These are phyloP conservation scores for Diplogelasinospora grovesii DNA, from an alignment of 495 filamentous ascomycete genomes.

Conservation along the genomic window DNA sequence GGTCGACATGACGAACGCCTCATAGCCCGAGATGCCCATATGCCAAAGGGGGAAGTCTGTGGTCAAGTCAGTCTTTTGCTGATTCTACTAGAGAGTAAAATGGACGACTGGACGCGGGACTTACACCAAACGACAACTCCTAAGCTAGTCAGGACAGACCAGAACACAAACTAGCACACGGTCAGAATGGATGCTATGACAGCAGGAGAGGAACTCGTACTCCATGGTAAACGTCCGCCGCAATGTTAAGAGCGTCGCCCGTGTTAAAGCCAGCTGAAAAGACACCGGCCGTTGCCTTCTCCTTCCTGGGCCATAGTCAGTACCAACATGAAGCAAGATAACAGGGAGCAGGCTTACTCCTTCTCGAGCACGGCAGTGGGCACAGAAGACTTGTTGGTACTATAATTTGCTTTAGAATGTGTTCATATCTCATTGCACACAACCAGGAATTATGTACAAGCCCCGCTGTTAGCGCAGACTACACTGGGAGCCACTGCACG, in stretches of 20 bases:
- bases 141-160: conserved; percentile 86
- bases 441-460: no score
- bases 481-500: conserved; percentile 95
- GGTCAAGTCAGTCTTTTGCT: neutral
- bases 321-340: neutral
- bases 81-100: no score
- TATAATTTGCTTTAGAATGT: conserved; percentile 31
- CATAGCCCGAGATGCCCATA: conserved; percentile 98
- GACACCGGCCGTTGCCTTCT: conserved; percentile 62
- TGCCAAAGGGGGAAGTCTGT: conserved; percentile 97
- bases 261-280: conserved; percentile 69
- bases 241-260: conserved; percentile 68
- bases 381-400: conserved; percentile 50
- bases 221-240: conserved; percentile 87
- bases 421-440: conserved; percentile 37
- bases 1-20: conserved; percentile 79
- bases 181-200: no score
- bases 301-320: conserved; percentile 53
- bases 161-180: conserved; percentile 74
- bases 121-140: conserved; percentile 90
- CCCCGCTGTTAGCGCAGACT: conserved; percentile 20
- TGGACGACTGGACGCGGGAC: conserved; percentile 24
- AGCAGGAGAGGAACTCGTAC: conserved; percentile 44
- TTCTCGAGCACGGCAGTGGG: conserved; percentile 79
- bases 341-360: conserved; percentile 52